These are phyloP conservation scores for Elaeis guineensis DNA, from an alignment of 176 grass and related monocot genomes.

Conservation along the genomic window DNA sequence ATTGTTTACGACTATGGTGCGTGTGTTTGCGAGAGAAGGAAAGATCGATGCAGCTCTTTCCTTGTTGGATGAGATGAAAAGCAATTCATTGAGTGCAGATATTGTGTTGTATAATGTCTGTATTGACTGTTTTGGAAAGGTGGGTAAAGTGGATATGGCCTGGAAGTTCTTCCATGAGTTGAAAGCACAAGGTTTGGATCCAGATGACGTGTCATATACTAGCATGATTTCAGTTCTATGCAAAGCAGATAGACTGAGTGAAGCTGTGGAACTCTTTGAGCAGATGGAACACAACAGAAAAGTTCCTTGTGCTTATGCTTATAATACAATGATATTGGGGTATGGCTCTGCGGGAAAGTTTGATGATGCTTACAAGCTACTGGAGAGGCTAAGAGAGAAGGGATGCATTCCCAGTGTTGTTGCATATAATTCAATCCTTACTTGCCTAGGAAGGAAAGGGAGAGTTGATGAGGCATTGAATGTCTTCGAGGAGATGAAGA, in stretches of 20 bases:
- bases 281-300: slow-evolving; percentile 49
- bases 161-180: slow-evolving; percentile 96
- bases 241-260: slow-evolving; percentile 48
- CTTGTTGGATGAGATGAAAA: slow-evolving; percentile 70
- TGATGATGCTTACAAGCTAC: slow-evolving; percentile 55
- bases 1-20: slow-evolving; percentile 69
- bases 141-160: slow-evolving; percentile 74
- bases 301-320: slow-evolving; percentile 69
- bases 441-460: slow-evolving; percentile 70
- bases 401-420: slow-evolving; percentile 86
- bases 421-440: slow-evolving; percentile 87
- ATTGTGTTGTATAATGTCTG: slow-evolving; percentile 82
- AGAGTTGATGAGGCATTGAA: slow-evolving; percentile 52
- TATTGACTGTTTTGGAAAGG: slow-evolving; percentile 86
- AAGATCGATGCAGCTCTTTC: slow-evolving; percentile 36
- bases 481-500: slow-evolving; percentile 80
- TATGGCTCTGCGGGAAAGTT: slow-evolving; percentile 66
- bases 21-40: slow-evolving; percentile 52
- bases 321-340: slow-evolving; percentile 93
- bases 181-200: slow-evolving; percentile 55
- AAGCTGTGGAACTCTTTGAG: slow-evolving; percentile 69
- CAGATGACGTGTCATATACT: slow-evolving; percentile 76
- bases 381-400: slow-evolving; percentile 74
- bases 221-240: slow-evolving; percentile 94
- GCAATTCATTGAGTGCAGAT: slow-evolving; percentile 67